Evolutionary conservation across 345 rosid species (phyloP).

Genomic region (Lepidium sativum): DNA sequence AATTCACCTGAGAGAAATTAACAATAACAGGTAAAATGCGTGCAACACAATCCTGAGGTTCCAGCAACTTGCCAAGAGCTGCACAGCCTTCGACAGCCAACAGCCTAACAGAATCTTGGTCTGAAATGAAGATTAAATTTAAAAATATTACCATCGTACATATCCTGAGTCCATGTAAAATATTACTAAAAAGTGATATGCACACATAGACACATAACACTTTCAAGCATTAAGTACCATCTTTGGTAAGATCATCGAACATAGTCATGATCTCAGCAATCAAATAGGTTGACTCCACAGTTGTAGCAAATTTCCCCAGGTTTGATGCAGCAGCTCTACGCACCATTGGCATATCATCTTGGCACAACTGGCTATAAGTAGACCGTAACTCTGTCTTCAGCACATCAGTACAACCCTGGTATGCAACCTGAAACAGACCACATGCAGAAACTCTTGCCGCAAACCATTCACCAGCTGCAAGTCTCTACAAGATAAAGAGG

Average conservation of each 20-base stretch:
- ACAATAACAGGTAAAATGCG: conserved; percentile 70
- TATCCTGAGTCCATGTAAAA: background rate
- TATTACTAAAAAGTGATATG: background rate
- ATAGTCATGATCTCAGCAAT: conserved; percentile 81
- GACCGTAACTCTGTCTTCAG: conserved; percentile 70
- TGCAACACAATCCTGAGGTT: conserved; percentile 65
- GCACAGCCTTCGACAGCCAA: conserved; percentile 82
- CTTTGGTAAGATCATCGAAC: conserved; percentile 91
- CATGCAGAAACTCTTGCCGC: conserved; percentile 93
- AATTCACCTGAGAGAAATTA: conserved; percentile 62
- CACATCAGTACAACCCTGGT: conserved; percentile 69
- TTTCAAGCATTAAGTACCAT: conserved; percentile 39
- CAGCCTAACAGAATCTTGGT: conserved; percentile 70
- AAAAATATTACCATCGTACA: background rate
- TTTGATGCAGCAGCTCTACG: conserved; percentile 96
- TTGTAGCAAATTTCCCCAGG: conserved; percentile 88
- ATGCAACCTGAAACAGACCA: conserved; percentile 83
- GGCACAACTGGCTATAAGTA: conserved; percentile 69
- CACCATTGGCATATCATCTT: conserved; percentile 99
- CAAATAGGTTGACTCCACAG: conserved; percentile 68
- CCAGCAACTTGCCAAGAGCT: conserved; percentile 67
- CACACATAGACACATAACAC: background rate
- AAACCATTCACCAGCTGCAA: conserved; percentile 97
- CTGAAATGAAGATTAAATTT: conserved; percentile 29
- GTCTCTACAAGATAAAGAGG: conserved; percentile 42